phyloP scores from a whole-genome alignment of 2,329 filamentous ascomycete species.

The Lomentospora prolificans region DNA sequence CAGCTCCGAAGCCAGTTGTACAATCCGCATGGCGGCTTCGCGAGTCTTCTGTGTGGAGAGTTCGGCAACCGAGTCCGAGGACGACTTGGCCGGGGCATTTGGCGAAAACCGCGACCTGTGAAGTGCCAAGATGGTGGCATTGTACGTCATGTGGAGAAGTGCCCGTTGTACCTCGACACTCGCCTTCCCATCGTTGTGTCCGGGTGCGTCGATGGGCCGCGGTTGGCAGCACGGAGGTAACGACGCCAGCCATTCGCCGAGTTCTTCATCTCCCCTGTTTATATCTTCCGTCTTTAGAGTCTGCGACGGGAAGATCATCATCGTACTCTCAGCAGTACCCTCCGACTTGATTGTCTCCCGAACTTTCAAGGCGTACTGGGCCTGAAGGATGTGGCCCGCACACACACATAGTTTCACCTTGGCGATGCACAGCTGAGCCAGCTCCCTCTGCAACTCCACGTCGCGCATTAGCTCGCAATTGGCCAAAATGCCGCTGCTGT shows the following conservation, averaged over 20 bases:
- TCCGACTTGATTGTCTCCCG: conserved; percentile 72
- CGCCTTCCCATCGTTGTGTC: conserved; percentile 32
- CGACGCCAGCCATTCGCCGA: conserved; percentile 52
- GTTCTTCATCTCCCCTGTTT: conserved; percentile 50
- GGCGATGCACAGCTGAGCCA: conserved; percentile 51
- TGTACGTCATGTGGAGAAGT: conserved; percentile 60
- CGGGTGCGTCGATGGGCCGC: conserved; percentile 22
- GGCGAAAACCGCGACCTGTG: conserved; percentile 62
- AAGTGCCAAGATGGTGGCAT: conserved; percentile 58
- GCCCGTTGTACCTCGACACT: conserved; percentile 50
- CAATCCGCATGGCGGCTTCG: conserved; percentile 46
- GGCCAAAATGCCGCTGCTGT: background rate
- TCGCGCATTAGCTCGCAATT: conserved; percentile 5
- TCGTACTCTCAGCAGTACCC: conserved; percentile 31
- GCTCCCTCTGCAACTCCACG: conserved; percentile 37
- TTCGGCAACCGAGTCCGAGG: conserved; percentile 30
- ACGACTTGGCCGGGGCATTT: background rate
- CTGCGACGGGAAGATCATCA: conserved; percentile 57
- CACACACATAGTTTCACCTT: conserved; percentile 56
- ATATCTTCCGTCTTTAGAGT: conserved; percentile 54
- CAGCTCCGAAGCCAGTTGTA: background rate
- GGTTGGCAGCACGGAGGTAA: conserved; percentile 50
- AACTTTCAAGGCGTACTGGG: conserved; percentile 68
- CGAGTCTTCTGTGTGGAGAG: conserved; percentile 53
- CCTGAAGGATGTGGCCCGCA: conserved; percentile 54